A percentile compares a stretch with the other conserved stretches of the same genome.
These are phyloP conservation scores for Castanea mollissima DNA, from an alignment of 306 rosid species.

Conservation along the genomic window DNA sequence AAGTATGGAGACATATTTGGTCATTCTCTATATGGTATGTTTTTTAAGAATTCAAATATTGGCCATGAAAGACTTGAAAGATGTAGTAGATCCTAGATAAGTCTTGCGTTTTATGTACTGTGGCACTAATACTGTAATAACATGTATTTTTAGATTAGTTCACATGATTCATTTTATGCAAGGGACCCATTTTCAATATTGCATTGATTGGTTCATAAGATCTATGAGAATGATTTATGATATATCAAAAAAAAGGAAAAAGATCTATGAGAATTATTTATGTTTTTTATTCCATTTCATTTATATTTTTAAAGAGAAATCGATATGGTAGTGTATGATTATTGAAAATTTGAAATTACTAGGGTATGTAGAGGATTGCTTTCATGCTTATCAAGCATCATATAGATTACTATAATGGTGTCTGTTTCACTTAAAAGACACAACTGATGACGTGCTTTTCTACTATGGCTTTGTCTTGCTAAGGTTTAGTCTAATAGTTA, in stretches of 20 bases:
- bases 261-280: not conserved
- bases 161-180: not conserved
- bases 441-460: not conserved
- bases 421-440: not conserved
- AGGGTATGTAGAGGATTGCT: not conserved
- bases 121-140: not conserved
- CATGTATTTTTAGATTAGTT: not conserved
- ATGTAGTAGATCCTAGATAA: not conserved
- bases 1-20: not conserved
- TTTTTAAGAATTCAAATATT: not conserved
- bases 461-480: not conserved
- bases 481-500: too few species aligned
- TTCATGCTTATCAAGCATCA: not conserved
- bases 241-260: not conserved
- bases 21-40: not conserved
- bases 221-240: not conserved
- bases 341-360: not conserved
- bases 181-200: not conserved
- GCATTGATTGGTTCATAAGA: not conserved
- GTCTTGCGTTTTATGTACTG: not conserved
- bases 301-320: not conserved
- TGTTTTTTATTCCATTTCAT: not conserved
- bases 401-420: not conserved
- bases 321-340: not conserved
- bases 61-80: not conserved